phyloP scores from a whole-genome alignment of 1,284 basidiomycete genomes.

The Sporisorium graminicola region DNA sequence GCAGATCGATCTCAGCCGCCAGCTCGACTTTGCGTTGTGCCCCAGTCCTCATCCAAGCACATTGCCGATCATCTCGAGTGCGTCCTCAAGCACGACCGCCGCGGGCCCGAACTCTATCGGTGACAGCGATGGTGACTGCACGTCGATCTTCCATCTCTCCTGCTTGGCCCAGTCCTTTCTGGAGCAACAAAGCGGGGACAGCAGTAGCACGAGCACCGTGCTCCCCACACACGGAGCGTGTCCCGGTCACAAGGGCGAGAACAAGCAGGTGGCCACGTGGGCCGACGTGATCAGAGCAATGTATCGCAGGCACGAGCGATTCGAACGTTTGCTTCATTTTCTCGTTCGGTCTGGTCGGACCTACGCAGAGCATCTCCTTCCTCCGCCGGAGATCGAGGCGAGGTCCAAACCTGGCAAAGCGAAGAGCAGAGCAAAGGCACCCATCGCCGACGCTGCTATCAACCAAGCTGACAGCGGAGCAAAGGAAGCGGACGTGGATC shows the following conservation, averaged over 20 bases:
- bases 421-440: slow-evolving; percentile 2
- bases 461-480: neutral
- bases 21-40: slow-evolving; percentile 37
- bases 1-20: slow-evolving; percentile 29
- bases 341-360: slow-evolving; percentile 24
- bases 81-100: neutral
- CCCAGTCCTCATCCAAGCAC: slow-evolving; percentile 14
- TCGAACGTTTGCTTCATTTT: slow-evolving; percentile 31
- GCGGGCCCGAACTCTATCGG: neutral
- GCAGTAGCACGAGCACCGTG: slow-evolving; percentile 21
- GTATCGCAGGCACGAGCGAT: slow-evolving; percentile 52
- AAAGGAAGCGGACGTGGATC: neutral
- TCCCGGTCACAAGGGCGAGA: slow-evolving; percentile 17
- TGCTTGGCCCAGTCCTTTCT: slow-evolving; percentile 79
- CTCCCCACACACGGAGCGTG: slow-evolving; percentile 54
- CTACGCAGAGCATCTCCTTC: slow-evolving; percentile 20
- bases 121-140: slow-evolving; percentile 69
- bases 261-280: slow-evolving; percentile 26
- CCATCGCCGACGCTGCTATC: neutral
- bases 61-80: neutral
- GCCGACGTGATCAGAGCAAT: slow-evolving; percentile 49
- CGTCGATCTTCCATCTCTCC: slow-evolving; percentile 76
- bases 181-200: neutral
- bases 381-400: neutral
- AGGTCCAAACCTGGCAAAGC: slow-evolving; percentile 7